Percentiles rank a stretch among this genome's conserved stretches.
These are phyloP conservation scores for Talaromyces sp. DNA, from an alignment of 2,329 filamentous ascomycete genomes.

Conservation along the genomic window DNA sequence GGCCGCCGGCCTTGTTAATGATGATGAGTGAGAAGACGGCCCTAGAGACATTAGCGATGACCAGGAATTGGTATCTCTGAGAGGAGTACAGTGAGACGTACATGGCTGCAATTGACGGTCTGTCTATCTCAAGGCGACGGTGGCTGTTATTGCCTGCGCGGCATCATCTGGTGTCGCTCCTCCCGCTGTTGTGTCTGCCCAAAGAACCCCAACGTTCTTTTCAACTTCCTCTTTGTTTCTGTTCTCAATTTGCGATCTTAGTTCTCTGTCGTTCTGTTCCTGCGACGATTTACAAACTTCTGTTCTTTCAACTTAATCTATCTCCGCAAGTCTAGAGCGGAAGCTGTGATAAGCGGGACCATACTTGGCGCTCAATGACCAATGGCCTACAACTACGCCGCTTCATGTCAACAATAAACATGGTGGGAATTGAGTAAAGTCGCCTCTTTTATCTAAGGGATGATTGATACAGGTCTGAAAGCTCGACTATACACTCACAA, in stretches of 20 bases:
- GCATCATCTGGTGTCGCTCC: background rate
- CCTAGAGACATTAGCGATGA: conserved; percentile 52
- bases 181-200: background rate
- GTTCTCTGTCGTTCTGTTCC: background rate
- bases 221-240: background rate
- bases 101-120: background rate
- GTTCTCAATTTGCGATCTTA: background rate
- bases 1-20: conserved; percentile 96
- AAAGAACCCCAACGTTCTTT: background rate
- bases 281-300: background rate
- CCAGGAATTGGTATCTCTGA: background rate
- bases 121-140: background rate
- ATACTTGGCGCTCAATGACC: background rate
- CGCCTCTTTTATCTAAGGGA: background rate
- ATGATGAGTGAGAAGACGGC: conserved; percentile 92
- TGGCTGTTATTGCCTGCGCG: background rate
- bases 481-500: background rate
- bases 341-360: background rate
- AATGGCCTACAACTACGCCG: background rate
- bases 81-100: background rate
- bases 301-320: background rate
- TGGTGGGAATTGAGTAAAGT: background rate
- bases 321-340: background rate
- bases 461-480: background rate
- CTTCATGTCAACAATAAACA: background rate